These are phyloP conservation scores for Tranzscheliella williamsii DNA, from an alignment of 1,284 basidiomycete genomes.

Conservation along the genomic window DNA sequence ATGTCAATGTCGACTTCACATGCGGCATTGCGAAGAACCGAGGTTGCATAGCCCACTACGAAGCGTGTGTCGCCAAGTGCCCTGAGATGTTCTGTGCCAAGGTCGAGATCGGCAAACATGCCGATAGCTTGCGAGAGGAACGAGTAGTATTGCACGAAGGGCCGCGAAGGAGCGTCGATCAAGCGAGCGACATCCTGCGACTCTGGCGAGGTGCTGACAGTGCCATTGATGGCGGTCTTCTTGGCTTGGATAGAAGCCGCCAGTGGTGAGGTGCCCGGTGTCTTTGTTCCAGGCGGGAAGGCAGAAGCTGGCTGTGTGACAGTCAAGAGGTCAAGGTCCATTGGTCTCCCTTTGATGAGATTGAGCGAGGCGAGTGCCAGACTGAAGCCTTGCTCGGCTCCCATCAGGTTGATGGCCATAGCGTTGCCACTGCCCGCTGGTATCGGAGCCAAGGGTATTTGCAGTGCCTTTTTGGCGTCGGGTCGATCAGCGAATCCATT, in stretches of 20 bases:
- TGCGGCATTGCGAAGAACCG: slow-evolving; percentile 44
- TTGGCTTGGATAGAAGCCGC: not conserved
- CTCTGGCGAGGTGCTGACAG: slow-evolving; percentile 5
- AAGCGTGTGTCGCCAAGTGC: slow-evolving; percentile 95
- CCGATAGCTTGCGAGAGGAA: slow-evolving; percentile 88
- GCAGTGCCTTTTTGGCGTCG: slow-evolving; percentile 72
- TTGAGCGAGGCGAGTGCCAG: slow-evolving; percentile 72
- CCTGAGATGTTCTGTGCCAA: slow-evolving; percentile 79
- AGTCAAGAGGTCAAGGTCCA: slow-evolving; percentile 81
- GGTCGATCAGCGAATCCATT: slow-evolving; percentile 82
- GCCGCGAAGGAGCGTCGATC: slow-evolving; percentile 27
- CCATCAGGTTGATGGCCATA: slow-evolving; percentile 72
- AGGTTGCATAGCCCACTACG: slow-evolving; percentile 75
- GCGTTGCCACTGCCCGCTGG: slow-evolving; percentile 87
- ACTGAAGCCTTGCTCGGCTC: slow-evolving; percentile 51
- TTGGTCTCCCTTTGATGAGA: slow-evolving; percentile 76
- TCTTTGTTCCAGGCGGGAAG: slow-evolving; percentile 22
- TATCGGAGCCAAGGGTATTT: slow-evolving; percentile 78
- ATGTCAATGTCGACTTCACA: slow-evolving; percentile 53
- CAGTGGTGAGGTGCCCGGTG: slow-evolving; percentile 8
- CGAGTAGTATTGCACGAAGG: slow-evolving; percentile 67
- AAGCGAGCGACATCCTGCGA: slow-evolving; percentile 19
- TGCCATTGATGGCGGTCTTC: slow-evolving; percentile 8
- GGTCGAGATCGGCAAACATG: slow-evolving; percentile 80
- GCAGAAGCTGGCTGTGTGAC: slow-evolving; percentile 68